These are phyloP conservation scores for Rutidosis leptorrhynchoides DNA, from an alignment of 129 eudicot genomes.

Conservation along the genomic window DNA sequence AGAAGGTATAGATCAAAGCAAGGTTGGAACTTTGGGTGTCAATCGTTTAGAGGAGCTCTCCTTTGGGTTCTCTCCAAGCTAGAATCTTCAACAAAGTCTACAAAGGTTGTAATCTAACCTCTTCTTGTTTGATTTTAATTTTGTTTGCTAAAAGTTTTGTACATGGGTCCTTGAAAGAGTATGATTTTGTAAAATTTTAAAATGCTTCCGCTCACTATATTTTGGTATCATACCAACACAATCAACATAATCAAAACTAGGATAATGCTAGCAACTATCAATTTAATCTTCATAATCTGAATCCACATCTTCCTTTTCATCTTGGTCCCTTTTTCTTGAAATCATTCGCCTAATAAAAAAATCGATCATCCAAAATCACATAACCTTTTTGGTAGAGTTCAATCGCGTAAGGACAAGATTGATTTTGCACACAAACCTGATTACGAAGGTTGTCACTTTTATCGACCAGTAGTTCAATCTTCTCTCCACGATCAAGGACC, in stretches of 20 bases:
- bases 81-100: too few species aligned
- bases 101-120: too few species aligned
- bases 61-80: too few species aligned
- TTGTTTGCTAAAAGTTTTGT: too few species aligned
- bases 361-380: not conserved
- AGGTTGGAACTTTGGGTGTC: too few species aligned
- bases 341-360: constrained; percentile 51
- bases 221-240: too few species aligned
- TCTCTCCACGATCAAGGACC: constrained; percentile 95
- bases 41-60: too few species aligned
- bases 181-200: too few species aligned
- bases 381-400: not conserved
- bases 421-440: constrained; percentile 47
- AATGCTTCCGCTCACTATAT: too few species aligned
- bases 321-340: constrained; percentile 59
- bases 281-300: constrained; percentile 63
- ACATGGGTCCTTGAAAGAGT: too few species aligned
- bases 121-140: too few species aligned
- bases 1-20: too few species aligned
- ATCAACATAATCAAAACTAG: constrained; percentile 36
- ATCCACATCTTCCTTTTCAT: constrained; percentile 66
- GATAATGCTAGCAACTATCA: constrained; percentile 41
- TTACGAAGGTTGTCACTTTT: constrained; percentile 80
- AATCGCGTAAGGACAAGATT: not conserved
- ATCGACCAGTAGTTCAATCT: constrained; percentile 79